Conservation (phyloP, 73 alveolate species). For the Tetrahymena elliotti region DNA sequence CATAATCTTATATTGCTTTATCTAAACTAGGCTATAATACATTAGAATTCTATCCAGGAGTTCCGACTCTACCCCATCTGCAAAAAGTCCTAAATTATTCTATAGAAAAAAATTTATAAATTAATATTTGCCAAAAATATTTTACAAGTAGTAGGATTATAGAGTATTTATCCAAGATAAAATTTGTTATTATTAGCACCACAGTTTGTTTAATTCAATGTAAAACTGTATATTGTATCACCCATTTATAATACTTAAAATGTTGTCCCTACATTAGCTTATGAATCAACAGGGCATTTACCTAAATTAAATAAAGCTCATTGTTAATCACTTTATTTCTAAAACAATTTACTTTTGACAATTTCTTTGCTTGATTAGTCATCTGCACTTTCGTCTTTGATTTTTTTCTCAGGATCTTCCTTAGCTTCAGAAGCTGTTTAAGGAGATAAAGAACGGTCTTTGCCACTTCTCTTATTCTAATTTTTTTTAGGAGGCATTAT, state of each 20-base stretch:
- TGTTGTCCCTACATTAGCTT: not conserved
- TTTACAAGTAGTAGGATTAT: not conserved
- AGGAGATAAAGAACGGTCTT: not conserved
- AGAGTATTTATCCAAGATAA: constrained; percentile 20
- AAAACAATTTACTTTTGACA: not conserved
- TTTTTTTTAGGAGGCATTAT: not conserved
- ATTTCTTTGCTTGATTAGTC: too few species aligned
- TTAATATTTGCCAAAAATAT: not conserved
- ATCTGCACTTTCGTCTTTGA: not conserved
- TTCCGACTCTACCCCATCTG: constrained; percentile 44
- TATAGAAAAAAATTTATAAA: too few species aligned
- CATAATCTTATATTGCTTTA: constrained; percentile 9
- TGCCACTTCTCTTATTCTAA: not conserved
- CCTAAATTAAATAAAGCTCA: not conserved
- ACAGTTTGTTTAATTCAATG: constrained; percentile 9
- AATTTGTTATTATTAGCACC: constrained; percentile 25
- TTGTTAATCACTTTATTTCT: too few species aligned
- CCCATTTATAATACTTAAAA: not conserved
- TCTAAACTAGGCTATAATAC: not conserved
- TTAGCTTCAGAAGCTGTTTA: not conserved
- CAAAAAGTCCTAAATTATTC: not conserved
- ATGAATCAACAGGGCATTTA: not conserved
- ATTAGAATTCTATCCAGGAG: constrained; percentile 4
- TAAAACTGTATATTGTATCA: constrained; percentile 12
- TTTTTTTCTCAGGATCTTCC: not conserved